Conservation (phyloP, 768 basidiomycete species). For the Nidularia pulvinata region DNA sequence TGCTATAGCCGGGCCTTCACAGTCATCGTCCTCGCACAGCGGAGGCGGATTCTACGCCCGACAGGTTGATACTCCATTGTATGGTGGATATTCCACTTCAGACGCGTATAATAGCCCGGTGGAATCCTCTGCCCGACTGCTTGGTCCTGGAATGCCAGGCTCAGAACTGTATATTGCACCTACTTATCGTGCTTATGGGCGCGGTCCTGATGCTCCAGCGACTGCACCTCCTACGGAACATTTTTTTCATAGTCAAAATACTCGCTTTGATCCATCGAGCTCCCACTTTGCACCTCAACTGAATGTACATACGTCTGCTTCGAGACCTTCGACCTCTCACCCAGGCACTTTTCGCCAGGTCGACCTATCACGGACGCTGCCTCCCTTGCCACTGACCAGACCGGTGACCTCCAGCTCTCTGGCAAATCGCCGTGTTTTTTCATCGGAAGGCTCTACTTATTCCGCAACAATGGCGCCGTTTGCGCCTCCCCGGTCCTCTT, state of each 20-base stretch:
- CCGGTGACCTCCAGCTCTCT: conserved; percentile 14
- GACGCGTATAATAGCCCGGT: conserved; percentile 23
- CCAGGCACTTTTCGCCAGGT: conserved; percentile 16
- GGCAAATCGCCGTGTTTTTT: neutral
- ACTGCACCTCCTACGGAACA: conserved; percentile 15
- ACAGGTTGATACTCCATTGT: conserved; percentile 5
- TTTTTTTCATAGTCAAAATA: conserved; percentile 5
- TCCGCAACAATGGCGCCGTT: conserved; percentile 7
- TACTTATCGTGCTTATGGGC: neutral
- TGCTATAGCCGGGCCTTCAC: neutral
- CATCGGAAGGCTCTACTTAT: neutral
- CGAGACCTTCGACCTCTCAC: conserved; percentile 22
- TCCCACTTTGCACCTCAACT: neutral
- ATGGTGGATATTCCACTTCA: conserved; percentile 17
- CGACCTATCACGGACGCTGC: conserved; percentile 26
- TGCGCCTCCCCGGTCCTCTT: conserved; percentile 21
- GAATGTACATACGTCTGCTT: conserved; percentile 10
- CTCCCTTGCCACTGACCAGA: conserved; percentile 20
- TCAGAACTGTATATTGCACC: conserved; percentile 12
- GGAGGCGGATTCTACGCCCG: conserved; percentile 7
- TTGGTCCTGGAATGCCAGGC: conserved; percentile 59
- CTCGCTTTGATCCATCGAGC: conserved; percentile 3
- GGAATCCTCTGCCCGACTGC: conserved; percentile 36
- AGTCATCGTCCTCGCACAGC: conserved; percentile 2
- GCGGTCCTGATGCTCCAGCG: conserved; percentile 6